Evolutionary conservation across 352 stramenopile species (phyloP).

Genomic region (Phytophthora sojae): DNA sequence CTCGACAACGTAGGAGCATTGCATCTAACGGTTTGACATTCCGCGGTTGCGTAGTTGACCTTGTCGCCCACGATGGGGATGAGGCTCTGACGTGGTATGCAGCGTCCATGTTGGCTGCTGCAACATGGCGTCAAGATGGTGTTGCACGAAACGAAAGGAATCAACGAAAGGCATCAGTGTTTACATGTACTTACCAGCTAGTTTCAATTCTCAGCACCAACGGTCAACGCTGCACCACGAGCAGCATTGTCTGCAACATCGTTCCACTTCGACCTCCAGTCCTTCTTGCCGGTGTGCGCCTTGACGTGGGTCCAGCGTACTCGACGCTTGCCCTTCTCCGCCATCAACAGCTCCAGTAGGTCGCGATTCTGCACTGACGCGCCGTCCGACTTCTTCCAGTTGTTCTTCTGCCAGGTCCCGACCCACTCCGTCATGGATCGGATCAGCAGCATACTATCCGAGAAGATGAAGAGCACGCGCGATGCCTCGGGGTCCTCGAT

Average conservation of each 20-base stretch:
- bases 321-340: constrained; percentile 33
- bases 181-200: background rate
- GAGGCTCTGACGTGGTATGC: background rate
- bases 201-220: constrained; percentile 4
- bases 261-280: constrained; percentile 82
- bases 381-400: constrained; percentile 71
- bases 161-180: background rate
- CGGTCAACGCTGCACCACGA: constrained; percentile 36
- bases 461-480: constrained; percentile 74
- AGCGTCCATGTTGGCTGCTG: background rate
- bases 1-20: background rate
- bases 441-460: constrained; percentile 83
- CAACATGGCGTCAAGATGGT: no score
- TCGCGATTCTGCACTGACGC: constrained; percentile 67
- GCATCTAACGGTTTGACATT: background rate
- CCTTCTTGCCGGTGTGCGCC: constrained; percentile 59
- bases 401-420: constrained; percentile 61
- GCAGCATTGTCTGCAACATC: constrained; percentile 69
- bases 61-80: background rate
- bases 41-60: background rate
- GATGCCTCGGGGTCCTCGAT: constrained; percentile 44
- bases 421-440: constrained; percentile 85
- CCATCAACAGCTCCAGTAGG: constrained; percentile 64
- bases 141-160: background rate
- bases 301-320: constrained; percentile 52